phyloP scores from a whole-genome alignment of 345 rosid species.

The Iberis pinnata region DNA sequence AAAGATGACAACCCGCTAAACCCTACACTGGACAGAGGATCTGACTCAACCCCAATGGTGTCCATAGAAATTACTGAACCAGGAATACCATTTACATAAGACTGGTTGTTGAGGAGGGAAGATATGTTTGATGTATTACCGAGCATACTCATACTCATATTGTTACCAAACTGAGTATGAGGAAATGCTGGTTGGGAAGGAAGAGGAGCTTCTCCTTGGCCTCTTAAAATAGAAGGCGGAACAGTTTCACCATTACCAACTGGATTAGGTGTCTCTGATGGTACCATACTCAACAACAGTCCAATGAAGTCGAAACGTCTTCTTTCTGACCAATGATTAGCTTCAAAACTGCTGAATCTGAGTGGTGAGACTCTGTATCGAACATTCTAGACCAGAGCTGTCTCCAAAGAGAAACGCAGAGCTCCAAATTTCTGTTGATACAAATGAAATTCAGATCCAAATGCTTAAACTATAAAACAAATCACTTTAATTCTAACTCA shows the following conservation, averaged over 20 bases:
- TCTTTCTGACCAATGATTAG: slow-evolving; percentile 17
- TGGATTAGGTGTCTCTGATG: slow-evolving; percentile 75
- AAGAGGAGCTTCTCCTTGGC: slow-evolving; percentile 62
- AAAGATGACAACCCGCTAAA: slow-evolving; percentile 56
- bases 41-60: slow-evolving; percentile 61
- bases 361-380: slow-evolving; percentile 22
- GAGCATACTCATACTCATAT: slow-evolving; percentile 60
- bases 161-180: slow-evolving; percentile 53
- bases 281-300: slow-evolving; percentile 52
- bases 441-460: slow-evolving; percentile 25
- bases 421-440: slow-evolving; percentile 12
- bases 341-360: slow-evolving; percentile 24
- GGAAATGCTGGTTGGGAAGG: slow-evolving; percentile 72
- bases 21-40: slow-evolving; percentile 59
- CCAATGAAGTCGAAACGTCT: slow-evolving; percentile 17
- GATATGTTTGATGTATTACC: slow-evolving; percentile 72
- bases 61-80: slow-evolving; percentile 52
- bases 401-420: neutral
- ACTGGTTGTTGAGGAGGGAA: slow-evolving; percentile 65
- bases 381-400: slow-evolving; percentile 20
- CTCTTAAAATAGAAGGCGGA: slow-evolving; percentile 65
- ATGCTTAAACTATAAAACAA: slow-evolving; percentile 9
- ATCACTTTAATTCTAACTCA: slow-evolving; percentile 20
- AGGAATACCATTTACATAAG: slow-evolving; percentile 71
- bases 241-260: slow-evolving; percentile 68